Evolutionary conservation across 805 yeast genomes (phyloP).

Genomic region (Zygosaccharomyces siamensis): DNA sequence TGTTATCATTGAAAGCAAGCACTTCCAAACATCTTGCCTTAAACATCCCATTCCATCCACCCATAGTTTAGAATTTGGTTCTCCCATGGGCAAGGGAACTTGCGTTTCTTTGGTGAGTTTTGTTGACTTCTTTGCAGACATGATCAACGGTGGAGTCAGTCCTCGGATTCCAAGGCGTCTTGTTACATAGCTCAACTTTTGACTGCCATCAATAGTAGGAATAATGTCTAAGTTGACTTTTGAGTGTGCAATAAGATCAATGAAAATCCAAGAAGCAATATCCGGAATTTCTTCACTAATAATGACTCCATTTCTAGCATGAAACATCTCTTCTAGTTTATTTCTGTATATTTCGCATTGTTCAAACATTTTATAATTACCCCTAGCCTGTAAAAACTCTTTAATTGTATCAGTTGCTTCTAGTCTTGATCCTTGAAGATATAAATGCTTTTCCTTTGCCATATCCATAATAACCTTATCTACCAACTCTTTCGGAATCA

Average conservation of each 20-base stretch:
- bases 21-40: slow-evolving; percentile 56
- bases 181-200: slow-evolving; percentile 67
- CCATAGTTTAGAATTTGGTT: slow-evolving; percentile 69
- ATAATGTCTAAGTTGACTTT: slow-evolving; percentile 45
- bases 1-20: slow-evolving; percentile 45
- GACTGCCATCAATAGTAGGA: slow-evolving; percentile 46
- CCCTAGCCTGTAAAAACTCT: slow-evolving; percentile 30
- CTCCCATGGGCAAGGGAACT: slow-evolving; percentile 50
- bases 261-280: slow-evolving; percentile 56
- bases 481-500: slow-evolving; percentile 48
- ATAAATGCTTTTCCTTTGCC: slow-evolving; percentile 51
- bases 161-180: slow-evolving; percentile 62
- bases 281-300: slow-evolving; percentile 54
- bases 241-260: slow-evolving; percentile 48
- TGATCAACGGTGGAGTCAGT: slow-evolving; percentile 60
- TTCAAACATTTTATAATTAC: slow-evolving; percentile 37
- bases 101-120: slow-evolving; percentile 7
- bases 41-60: slow-evolving; percentile 59
- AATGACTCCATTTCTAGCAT: slow-evolving; percentile 47
- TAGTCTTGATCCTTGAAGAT: slow-evolving; percentile 43
- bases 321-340: slow-evolving; percentile 39
- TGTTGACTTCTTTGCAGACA: slow-evolving; percentile 33
- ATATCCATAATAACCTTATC: slow-evolving; percentile 40
- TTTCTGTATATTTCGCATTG: slow-evolving; percentile 45
- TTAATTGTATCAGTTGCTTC: slow-evolving; percentile 20